These are phyloP conservation scores for Dictyostelium purpureum DNA, from an alignment of 78 protist species.

Conservation along the genomic window DNA sequence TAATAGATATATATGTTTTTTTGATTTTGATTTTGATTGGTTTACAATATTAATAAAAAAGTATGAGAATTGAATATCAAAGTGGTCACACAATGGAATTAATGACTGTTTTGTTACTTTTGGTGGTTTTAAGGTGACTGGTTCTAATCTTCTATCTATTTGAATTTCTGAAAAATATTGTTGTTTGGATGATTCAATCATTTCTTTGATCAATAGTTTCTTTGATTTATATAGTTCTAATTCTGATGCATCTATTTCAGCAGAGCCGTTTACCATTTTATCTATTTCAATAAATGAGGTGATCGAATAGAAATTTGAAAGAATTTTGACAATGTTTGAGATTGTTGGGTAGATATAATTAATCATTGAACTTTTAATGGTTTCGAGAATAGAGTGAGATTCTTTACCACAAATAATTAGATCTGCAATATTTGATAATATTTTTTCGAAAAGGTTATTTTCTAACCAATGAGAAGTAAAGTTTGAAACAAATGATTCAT, in stretches of 20 bases:
- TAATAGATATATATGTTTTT: neutral
- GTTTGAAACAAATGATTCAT: neutral
- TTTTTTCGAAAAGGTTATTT: neutral
- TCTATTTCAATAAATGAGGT: neutral
- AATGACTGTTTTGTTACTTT: neutral
- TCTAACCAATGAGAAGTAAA: slow-evolving; percentile 13
- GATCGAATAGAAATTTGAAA: neutral
- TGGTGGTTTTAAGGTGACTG: neutral
- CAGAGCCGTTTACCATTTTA: neutral
- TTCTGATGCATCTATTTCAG: neutral
- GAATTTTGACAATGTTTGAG: neutral
- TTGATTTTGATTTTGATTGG: neutral
- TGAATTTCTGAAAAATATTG: neutral
- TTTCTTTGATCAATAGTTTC: neutral
- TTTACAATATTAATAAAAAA: neutral
- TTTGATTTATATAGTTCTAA: neutral
- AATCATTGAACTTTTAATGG: slow-evolving; percentile 21
- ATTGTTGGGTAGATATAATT: slow-evolving; percentile 1
- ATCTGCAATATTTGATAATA: neutral
- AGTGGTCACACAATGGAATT: slow-evolving; percentile 8
- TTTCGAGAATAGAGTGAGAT: neutral
- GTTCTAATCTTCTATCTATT: neutral
- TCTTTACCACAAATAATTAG: slow-evolving; percentile 3
- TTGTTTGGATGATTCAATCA: neutral
- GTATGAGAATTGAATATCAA: neutral